Conservation (phyloP, 495 filamentous ascomycete genomes). For the Haplographium delicatum region DNA sequence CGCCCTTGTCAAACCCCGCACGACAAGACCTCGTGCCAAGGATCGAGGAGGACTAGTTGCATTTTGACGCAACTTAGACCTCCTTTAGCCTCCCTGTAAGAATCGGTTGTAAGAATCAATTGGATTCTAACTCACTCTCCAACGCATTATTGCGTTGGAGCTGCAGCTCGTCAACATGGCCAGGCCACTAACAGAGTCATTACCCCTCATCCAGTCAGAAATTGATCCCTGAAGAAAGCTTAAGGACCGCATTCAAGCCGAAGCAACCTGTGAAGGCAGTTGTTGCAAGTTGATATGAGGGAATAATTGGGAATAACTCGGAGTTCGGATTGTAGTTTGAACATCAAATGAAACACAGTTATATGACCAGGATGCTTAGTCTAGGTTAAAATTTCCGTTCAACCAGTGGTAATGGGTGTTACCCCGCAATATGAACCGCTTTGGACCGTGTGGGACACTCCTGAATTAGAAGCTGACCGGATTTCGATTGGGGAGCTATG, state of each 20-base stretch:
- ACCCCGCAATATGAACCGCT: too few relatives aligned
- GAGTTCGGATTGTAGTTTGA: neutral
- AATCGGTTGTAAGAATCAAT: neutral
- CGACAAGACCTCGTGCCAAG: neutral
- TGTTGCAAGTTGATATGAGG: neutral
- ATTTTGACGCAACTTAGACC: neutral
- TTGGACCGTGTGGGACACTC: too few relatives aligned
- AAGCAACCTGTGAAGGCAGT: neutral
- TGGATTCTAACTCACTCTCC: slow-evolving; percentile 4
- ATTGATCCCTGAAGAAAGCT: neutral
- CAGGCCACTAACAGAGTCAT: neutral
- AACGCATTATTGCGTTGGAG: neutral
- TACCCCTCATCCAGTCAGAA: slow-evolving; percentile 5
- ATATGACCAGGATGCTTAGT: neutral
- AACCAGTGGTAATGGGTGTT: neutral
- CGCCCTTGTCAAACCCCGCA: slow-evolving; percentile 2
- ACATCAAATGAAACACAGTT: slow-evolving; percentile 13
- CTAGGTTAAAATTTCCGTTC: neutral
- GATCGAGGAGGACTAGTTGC: too few relatives aligned
- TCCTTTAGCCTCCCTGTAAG: neutral
- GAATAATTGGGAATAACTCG: slow-evolving; percentile 9
- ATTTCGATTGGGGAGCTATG: too few relatives aligned
- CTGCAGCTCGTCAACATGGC: neutral
- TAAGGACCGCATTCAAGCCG: slow-evolving; percentile 6
- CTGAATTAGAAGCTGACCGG: neutral